These are phyloP conservation scores for Phlyctochytrium bullatum DNA, from an alignment of 192 early-diverging fungal genomes.

Conservation along the genomic window DNA sequence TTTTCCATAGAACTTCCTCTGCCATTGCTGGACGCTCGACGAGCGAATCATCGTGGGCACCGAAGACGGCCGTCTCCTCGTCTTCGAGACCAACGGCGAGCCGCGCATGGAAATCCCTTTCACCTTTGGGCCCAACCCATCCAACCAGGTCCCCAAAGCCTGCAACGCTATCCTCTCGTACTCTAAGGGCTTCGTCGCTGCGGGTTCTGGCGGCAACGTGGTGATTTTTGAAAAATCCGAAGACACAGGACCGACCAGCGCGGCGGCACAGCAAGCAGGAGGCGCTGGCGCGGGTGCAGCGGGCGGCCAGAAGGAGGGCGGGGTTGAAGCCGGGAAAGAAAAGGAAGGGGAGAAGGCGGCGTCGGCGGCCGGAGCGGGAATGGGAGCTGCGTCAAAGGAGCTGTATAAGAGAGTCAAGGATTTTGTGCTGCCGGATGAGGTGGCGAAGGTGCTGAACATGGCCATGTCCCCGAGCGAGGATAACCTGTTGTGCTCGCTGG, in stretches of 20 bases:
- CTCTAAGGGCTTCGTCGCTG: constrained; percentile 49
- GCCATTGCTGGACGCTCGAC: constrained; percentile 51
- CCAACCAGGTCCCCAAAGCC: constrained; percentile 12
- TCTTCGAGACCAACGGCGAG: constrained; percentile 57
- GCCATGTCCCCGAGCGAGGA: constrained; percentile 54
- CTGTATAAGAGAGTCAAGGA: constrained; percentile 45
- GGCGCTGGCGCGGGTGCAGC: background rate
- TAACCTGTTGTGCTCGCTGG: constrained; percentile 39
- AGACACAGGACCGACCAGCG: constrained; percentile 18
- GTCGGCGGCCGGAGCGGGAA: background rate
- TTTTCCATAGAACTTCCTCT: constrained; percentile 41
- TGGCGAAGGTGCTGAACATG: constrained; percentile 39
- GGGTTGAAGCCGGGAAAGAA: background rate
- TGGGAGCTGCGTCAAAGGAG: constrained; percentile 24
- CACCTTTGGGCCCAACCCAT: constrained; percentile 2
- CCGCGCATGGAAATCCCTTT: constrained; percentile 42
- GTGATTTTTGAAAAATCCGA: constrained; percentile 44
- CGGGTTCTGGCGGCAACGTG: constrained; percentile 32
- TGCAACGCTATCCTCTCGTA: constrained; percentile 33
- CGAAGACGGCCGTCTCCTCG: constrained; percentile 47
- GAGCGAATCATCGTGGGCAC: constrained; percentile 49
- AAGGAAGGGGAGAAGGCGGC: background rate
- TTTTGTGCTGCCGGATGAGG: constrained; percentile 35
- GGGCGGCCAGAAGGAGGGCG: background rate
- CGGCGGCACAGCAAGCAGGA: background rate